Conservation (phyloP, 2,329 filamentous ascomycete genomes). For the Berkeleyomyces basicola region DNA sequence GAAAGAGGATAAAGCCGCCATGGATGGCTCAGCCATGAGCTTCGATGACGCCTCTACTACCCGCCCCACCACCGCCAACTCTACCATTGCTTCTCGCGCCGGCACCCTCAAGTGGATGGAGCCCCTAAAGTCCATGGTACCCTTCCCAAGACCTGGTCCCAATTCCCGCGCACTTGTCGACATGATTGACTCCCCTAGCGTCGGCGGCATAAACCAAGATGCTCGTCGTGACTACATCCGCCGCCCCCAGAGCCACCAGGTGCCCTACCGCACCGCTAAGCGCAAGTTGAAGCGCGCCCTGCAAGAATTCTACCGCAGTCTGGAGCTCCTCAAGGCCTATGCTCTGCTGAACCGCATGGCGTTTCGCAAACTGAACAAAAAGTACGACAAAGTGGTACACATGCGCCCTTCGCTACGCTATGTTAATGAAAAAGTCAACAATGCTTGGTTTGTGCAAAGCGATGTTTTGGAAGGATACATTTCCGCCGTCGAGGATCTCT, state of each 20-base stretch:
- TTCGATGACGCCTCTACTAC: neutral
- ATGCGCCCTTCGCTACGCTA: constrained; percentile 63
- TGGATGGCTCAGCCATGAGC: constrained; percentile 15
- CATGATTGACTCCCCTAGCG: constrained; percentile 35
- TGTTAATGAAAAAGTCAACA: constrained; percentile 82
- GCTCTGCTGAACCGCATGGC: constrained; percentile 79
- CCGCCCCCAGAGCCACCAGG: constrained; percentile 32
- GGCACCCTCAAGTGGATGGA: constrained; percentile 26
- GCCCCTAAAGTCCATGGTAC: constrained; percentile 31
- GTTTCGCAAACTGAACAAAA: constrained; percentile 96
- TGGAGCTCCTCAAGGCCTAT: constrained; percentile 87
- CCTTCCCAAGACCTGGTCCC: constrained; percentile 30
- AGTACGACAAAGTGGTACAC: constrained; percentile 84
- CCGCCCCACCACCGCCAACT: neutral
- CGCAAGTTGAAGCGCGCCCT: constrained; percentile 79
- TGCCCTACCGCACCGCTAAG: constrained; percentile 77
- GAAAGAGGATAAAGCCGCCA: constrained; percentile 18
- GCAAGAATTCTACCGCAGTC: constrained; percentile 80
- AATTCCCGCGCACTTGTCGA: constrained; percentile 42
- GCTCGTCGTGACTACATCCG: constrained; percentile 34
- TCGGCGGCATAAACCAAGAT: constrained; percentile 21
- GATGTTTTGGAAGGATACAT: constrained; percentile 70
- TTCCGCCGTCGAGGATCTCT: constrained; percentile 70
- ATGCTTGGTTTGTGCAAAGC: constrained; percentile 81
- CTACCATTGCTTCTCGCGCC: neutral